phyloP scores from a whole-genome alignment of 225 moss, liverwort and hornwort species.

The Pleurozium schreberi region DNA sequence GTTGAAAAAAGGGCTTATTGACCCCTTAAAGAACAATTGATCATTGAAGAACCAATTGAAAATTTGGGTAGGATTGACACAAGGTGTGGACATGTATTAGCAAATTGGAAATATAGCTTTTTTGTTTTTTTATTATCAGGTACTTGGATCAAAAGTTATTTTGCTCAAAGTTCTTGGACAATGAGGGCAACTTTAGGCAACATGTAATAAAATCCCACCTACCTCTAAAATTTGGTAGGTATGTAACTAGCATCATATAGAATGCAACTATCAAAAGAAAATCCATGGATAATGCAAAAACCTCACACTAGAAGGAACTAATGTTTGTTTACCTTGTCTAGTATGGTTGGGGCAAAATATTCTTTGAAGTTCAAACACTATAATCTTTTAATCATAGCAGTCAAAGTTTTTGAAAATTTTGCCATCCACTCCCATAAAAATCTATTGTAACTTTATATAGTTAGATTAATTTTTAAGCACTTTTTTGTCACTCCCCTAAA shows the following conservation, averaged over 20 bases:
- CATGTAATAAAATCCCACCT: rapidly evolving
- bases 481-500: neutral
- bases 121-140: rapidly evolving
- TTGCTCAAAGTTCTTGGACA: rapidly evolving
- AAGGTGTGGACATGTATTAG: rapidly evolving
- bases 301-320: neutral
- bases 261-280: neutral
- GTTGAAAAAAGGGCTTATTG: neutral
- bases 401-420: neutral
- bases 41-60: rapidly evolving
- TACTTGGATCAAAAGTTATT: neutral
- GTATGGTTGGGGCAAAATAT: rapidly evolving
- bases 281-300: too few relatives aligned
- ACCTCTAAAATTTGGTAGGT: neutral
- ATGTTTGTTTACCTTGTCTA: rapidly evolving
- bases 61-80: rapidly evolving
- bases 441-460: rapidly evolving
- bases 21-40: neutral
- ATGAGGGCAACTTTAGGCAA: rapidly evolving
- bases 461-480: neutral
- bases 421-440: neutral
- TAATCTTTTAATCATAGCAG: neutral
- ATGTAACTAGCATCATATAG: neutral
- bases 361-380: neutral
- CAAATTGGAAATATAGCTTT: neutral